Evolutionary conservation across 352 stramenopile genomes (phyloP).

Genomic region (Phytophthora vignae): DNA sequence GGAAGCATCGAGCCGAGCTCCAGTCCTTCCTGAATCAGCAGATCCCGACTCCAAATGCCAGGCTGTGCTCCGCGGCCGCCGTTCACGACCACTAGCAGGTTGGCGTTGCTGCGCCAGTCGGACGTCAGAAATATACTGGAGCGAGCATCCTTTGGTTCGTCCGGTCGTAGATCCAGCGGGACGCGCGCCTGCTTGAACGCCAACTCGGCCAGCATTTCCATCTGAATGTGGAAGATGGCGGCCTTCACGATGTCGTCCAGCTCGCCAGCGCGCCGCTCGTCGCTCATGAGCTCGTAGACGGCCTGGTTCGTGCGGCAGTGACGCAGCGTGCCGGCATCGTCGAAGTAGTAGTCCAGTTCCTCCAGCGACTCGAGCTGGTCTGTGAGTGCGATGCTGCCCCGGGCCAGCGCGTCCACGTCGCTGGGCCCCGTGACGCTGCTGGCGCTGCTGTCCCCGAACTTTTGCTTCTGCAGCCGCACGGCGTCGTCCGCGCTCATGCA

Average conservation of each 20-base stretch:
- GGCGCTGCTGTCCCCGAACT: constrained; percentile 39
- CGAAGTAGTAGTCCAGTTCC: constrained; percentile 84
- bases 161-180: constrained; percentile 57
- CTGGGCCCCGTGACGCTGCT: constrained; percentile 22
- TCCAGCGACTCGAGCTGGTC: constrained; percentile 80
- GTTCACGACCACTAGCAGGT: constrained; percentile 80
- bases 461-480: constrained; percentile 58
- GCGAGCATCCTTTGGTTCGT: constrained; percentile 75
- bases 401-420: constrained; percentile 21
- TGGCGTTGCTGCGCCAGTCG: constrained; percentile 65
- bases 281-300: constrained; percentile 81
- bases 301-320: constrained; percentile 79
- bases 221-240: constrained; percentile 87
- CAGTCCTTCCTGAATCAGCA: constrained; percentile 80
- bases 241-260: constrained; percentile 85
- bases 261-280: constrained; percentile 68
- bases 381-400: constrained; percentile 57
- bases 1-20: constrained; percentile 84
- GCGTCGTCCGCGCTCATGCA: constrained; percentile 53
- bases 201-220: constrained; percentile 84
- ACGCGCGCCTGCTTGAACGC: constrained; percentile 79
- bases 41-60: constrained; percentile 81
- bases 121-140: constrained; percentile 78
- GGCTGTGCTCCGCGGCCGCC: constrained; percentile 68
- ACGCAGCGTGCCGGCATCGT: constrained; percentile 67